These are phyloP conservation scores for Eimeria tenella DNA, from an alignment of 169 alveolate species.

Conservation along the genomic window DNA sequence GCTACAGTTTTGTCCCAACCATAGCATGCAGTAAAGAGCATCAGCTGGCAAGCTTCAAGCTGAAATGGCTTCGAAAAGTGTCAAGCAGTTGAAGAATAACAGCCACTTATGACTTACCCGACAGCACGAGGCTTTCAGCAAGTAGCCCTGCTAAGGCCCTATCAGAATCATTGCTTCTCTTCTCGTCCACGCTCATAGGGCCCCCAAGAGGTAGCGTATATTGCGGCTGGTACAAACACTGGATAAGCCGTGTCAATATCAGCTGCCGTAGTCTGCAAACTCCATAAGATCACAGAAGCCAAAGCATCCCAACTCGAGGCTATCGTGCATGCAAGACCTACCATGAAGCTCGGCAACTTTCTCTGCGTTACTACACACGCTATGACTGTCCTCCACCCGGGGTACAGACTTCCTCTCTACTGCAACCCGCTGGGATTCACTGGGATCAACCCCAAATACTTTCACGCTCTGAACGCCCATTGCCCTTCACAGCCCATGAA, in stretches of 20 bases:
- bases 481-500: not conserved
- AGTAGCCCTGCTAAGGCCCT: slow-evolving; percentile 35
- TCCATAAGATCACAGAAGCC: not conserved
- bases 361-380: too few relatives aligned
- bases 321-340: too few relatives aligned
- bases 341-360: too few relatives aligned
- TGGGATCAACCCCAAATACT: too few relatives aligned
- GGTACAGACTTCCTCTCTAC: too few relatives aligned
- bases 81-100: not conserved
- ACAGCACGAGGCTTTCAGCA: slow-evolving; percentile 67
- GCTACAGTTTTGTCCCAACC: not conserved
- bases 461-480: too few relatives aligned
- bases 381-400: too few relatives aligned
- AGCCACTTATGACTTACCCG: not conserved
- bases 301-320: too few relatives aligned
- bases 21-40: not conserved
- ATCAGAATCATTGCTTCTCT: slow-evolving; percentile 39
- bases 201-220: slow-evolving; percentile 18
- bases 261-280: slow-evolving; percentile 74
- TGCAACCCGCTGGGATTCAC: not conserved
- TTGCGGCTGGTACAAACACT: slow-evolving; percentile 69
- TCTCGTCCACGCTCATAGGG: slow-evolving; percentile 25
- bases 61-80: too few relatives aligned
- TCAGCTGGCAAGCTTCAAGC: too few relatives aligned
- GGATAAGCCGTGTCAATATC: slow-evolving; percentile 73